Percentiles rank a stretch among this genome's conserved stretches.
Conservation (phyloP, 164 flowering plant genomes). For the Aristolochia californica region DNA sequence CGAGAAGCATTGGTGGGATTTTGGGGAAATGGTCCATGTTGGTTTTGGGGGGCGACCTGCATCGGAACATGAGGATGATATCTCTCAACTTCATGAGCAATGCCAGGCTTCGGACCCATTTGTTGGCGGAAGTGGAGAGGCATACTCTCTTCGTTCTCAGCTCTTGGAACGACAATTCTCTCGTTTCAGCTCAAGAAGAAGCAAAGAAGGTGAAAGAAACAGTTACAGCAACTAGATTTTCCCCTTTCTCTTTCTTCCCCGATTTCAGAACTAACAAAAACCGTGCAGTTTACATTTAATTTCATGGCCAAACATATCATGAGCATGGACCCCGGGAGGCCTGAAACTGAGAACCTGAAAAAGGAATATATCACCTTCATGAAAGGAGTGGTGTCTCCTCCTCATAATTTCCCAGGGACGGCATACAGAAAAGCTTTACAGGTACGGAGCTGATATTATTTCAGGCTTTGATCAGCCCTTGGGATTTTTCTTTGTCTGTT, state of each 20-base stretch:
- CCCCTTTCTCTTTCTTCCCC: no score
- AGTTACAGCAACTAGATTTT: no score
- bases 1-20: constrained; percentile 77
- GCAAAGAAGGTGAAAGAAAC: constrained; percentile 98
- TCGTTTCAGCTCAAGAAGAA: constrained; percentile 82
- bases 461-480: no score
- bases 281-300: constrained; percentile 78
- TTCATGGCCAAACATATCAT: constrained; percentile 89
- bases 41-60: constrained; percentile 86
- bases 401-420: constrained; percentile 78
- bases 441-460: no score
- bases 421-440: constrained; percentile 68
- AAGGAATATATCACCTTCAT: constrained; percentile 85
- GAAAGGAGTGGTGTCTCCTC: constrained; percentile 94
- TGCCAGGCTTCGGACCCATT: constrained; percentile 51
- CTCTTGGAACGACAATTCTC: constrained; percentile 47
- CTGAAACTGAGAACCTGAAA: constrained; percentile 73
- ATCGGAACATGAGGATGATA: constrained; percentile 73
- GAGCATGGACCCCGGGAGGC: constrained; percentile 80
- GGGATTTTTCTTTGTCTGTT: no score
- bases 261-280: neutral
- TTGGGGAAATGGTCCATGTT: constrained; percentile 95
- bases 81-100: constrained; percentile 77
- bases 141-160: constrained; percentile 55
- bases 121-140: constrained; percentile 54